A percentile compares a stretch with the other conserved stretches of the same genome.
Evolutionary conservation across 1,284 basidiomycete species (phyloP).

Genomic region (Ceratobasidium sp.): DNA sequence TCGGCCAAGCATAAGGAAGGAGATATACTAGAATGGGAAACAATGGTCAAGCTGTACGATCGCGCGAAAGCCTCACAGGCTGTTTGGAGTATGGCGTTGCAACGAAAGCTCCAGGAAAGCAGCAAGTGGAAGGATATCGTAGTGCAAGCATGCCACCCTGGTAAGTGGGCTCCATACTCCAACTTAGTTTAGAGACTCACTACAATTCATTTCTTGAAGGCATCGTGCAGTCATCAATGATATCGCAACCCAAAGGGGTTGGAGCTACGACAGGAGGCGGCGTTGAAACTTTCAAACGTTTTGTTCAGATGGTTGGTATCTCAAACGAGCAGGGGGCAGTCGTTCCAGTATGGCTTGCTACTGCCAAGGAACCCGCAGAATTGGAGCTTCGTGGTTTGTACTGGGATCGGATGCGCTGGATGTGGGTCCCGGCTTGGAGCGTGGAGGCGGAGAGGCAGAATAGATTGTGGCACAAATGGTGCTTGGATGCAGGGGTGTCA

Average conservation of each 20-base stretch:
- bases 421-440: conserved; percentile 47
- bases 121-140: conserved; percentile 46
- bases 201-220: conserved; percentile 15
- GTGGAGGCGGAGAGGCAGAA: conserved; percentile 35
- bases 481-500: conserved; percentile 38
- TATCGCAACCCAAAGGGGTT: conserved; percentile 26
- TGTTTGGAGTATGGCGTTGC: conserved; percentile 45
- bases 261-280: conserved; percentile 22
- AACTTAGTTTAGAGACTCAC: background rate
- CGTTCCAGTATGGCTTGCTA: conserved; percentile 46
- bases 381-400: conserved; percentile 43
- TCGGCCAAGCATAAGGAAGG: conserved; percentile 37
- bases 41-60: conserved; percentile 42
- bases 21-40: conserved; percentile 32
- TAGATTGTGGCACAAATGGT: conserved; percentile 47
- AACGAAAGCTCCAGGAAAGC: conserved; percentile 42
- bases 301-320: conserved; percentile 39
- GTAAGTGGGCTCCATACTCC: background rate
- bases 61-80: conserved; percentile 46
- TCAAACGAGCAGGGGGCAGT: conserved; percentile 45
- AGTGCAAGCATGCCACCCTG: conserved; percentile 48
- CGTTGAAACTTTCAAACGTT: conserved; percentile 26
- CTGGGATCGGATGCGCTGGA: conserved; percentile 48
- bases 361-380: conserved; percentile 27
- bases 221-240: conserved; percentile 39